Evolutionary conservation across 192 early-diverging fungal species (phyloP).

Genomic region (Coemansia sp.): DNA sequence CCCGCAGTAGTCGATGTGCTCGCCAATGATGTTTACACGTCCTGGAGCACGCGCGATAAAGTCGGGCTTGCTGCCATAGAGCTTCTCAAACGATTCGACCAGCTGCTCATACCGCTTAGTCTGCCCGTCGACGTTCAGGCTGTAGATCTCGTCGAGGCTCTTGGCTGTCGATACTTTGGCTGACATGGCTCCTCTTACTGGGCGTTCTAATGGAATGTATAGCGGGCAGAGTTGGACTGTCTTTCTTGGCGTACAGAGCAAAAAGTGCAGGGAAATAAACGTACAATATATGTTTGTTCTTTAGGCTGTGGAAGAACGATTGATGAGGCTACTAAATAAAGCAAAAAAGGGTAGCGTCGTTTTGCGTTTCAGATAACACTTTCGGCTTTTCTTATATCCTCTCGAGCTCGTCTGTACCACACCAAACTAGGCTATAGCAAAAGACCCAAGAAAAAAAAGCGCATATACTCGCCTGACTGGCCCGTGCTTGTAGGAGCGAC

Average conservation of each 20-base stretch:
- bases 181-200: background rate
- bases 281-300: too few species aligned
- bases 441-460: too few species aligned
- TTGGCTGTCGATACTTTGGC: conserved; percentile 13
- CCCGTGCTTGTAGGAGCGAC: too few species aligned
- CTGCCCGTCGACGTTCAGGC: conserved; percentile 15
- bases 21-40: conserved; percentile 95
- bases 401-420: too few species aligned
- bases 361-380: too few species aligned
- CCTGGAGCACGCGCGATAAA: conserved; percentile 89
- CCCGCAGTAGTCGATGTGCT: conserved; percentile 96
- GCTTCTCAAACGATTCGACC: conserved; percentile 46
- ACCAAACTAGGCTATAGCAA: too few species aligned
- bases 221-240: background rate
- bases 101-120: conserved; percentile 55
- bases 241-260: background rate
- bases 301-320: too few species aligned
- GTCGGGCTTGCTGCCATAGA: conserved; percentile 60
- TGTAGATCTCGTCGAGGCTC: conserved; percentile 29
- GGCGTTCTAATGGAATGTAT: background rate
- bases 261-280: too few species aligned
- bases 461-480: too few species aligned
- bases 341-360: too few species aligned
- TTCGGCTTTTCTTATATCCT: too few species aligned
- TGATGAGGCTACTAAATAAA: background rate